Conservation (phyloP, 225 moss, liverwort and hornwort genomes). For the Thuidium tamariscinum region DNA sequence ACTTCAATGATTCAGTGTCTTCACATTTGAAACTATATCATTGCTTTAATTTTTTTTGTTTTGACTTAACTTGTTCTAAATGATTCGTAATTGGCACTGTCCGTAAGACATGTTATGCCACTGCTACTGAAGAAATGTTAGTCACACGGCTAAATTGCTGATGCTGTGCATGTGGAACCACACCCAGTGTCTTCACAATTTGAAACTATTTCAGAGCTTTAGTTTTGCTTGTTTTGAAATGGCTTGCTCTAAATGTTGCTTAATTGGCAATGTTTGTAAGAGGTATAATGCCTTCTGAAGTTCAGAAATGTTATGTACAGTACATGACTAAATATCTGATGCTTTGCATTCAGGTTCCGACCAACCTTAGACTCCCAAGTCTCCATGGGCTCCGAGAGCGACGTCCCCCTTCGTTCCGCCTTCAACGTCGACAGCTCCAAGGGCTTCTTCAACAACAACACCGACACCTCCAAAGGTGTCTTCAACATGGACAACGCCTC, state of each 20-base stretch:
- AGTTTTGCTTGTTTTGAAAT: background rate
- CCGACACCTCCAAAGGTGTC: background rate
- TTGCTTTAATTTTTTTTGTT: background rate
- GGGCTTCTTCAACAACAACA: background rate
- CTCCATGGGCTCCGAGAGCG: slow-evolving; percentile 32
- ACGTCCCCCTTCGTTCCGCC: slow-evolving; percentile 6
- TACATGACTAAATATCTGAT: background rate
- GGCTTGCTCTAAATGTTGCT: background rate
- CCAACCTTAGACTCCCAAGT: slow-evolving; percentile 10
- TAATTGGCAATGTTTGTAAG: background rate
- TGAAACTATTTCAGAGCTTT: background rate
- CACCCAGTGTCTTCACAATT: background rate
- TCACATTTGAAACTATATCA: background rate
- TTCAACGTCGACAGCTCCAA: slow-evolving; percentile 20
- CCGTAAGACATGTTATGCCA: background rate
- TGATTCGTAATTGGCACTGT: background rate
- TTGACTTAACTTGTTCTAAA: background rate
- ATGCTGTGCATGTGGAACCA: background rate
- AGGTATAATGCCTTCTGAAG: background rate
- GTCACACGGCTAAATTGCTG: background rate
- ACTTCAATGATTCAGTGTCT: background rate
- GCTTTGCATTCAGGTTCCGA: slow-evolving; percentile 14
- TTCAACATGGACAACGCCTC: slow-evolving; percentile 8
- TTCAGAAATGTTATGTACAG: background rate
- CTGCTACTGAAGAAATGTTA: background rate